Percentiles rank a stretch among this genome's conserved stretches.
phyloP scores from a whole-genome alignment of 768 basidiomycete species.

The Russula ochroleuca region DNA sequence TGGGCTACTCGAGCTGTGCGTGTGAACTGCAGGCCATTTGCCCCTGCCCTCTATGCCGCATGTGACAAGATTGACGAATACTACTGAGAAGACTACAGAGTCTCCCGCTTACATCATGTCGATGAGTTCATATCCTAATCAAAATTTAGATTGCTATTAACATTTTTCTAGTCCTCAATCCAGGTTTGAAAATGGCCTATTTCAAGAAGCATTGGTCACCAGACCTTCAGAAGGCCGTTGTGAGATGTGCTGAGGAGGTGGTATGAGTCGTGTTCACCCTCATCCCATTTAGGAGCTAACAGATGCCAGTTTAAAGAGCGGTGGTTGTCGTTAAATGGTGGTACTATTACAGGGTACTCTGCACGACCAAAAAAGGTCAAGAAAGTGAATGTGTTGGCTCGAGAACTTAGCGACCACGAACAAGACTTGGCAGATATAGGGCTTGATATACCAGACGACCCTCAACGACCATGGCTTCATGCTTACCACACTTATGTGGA shows the following conservation, averaged over 20 bases:
- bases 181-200: not conserved
- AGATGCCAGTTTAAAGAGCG: not conserved
- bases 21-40: not conserved
- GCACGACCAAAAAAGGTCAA: not conserved
- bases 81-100: not conserved
- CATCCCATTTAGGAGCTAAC: not conserved
- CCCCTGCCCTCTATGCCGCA: not conserved
- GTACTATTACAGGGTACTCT: not conserved
- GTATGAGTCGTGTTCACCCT: not conserved
- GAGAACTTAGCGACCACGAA: not conserved
- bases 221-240: not conserved
- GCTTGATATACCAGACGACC: too few relatives aligned
- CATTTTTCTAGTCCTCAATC: not conserved
- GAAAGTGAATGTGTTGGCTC: not conserved
- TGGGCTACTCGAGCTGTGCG: not conserved
- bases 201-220: not conserved
- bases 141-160: too few relatives aligned
- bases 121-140: not conserved
- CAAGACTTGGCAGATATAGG: too few relatives aligned
- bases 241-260: not conserved
- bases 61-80: not conserved
- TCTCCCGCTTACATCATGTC: not conserved
- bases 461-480: not conserved
- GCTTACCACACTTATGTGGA: not conserved
- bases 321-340: not conserved